Evolutionary conservation across 768 basidiomycete genomes (phyloP).

Genomic region (Naganishia kalamii): DNA sequence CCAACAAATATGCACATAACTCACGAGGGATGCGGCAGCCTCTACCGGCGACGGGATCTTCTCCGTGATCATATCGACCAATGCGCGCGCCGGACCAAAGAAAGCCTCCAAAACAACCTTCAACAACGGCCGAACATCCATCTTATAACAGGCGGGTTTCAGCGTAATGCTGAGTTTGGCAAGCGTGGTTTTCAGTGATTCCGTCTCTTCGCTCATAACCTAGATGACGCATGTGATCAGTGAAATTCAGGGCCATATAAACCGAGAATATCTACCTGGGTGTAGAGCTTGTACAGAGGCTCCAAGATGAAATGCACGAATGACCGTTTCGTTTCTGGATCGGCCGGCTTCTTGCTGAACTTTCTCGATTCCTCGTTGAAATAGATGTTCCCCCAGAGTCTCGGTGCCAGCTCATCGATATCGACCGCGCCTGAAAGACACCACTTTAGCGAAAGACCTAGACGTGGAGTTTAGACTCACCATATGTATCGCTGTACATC

Average conservation of each 20-base stretch:
- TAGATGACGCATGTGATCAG: constrained; percentile 38
- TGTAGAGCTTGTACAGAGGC: constrained; percentile 94
- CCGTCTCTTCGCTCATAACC: constrained; percentile 88
- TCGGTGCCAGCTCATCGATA: constrained; percentile 73
- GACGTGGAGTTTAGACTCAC: too few species aligned
- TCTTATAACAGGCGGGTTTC: constrained; percentile 92
- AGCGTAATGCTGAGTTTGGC: constrained; percentile 69
- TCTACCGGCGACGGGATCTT: constrained; percentile 66
- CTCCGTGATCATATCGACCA: constrained; percentile 86
- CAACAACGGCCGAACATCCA: constrained; percentile 91
- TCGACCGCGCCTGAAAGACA: constrained; percentile 61
- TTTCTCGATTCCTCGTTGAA: constrained; percentile 77
- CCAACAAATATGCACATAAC: not conserved
- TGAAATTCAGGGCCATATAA: not conserved
- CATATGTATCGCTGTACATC: constrained; percentile 91
- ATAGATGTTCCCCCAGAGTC: constrained; percentile 98
- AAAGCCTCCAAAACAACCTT: constrained; percentile 93
- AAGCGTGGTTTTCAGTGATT: constrained; percentile 74
- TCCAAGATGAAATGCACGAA: constrained; percentile 96
- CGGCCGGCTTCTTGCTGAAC: constrained; percentile 77
- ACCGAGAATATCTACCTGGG: constrained; percentile 47
- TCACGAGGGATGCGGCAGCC: constrained; percentile 32
- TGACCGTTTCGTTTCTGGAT: constrained; percentile 69
- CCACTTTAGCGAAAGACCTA: not conserved
- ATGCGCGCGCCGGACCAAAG: constrained; percentile 81